phyloP scores from a whole-genome alignment of 208 protist species.

The Leishmania mexicana region DNA sequence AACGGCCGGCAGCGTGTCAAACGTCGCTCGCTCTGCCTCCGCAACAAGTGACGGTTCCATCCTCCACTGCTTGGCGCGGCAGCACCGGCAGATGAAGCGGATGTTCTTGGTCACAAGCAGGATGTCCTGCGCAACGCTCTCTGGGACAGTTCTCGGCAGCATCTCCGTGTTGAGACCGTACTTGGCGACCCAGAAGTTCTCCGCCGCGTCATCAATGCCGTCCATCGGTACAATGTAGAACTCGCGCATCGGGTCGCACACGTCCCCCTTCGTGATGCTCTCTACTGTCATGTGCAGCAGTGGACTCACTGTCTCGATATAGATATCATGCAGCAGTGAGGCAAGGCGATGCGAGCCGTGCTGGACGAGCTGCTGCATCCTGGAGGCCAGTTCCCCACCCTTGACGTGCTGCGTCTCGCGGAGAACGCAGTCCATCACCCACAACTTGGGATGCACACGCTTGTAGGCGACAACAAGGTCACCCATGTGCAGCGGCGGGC shows the following conservation, averaged over 20 bases:
- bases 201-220: constrained; percentile 46
- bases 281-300: constrained; percentile 59
- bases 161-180: constrained; percentile 55
- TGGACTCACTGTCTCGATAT: constrained; percentile 62
- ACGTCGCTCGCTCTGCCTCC: constrained; percentile 44
- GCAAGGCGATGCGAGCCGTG: constrained; percentile 58
- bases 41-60: constrained; percentile 54
- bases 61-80: constrained; percentile 60
- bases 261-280: constrained; percentile 62
- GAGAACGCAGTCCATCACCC: constrained; percentile 51
- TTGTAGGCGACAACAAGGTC: constrained; percentile 64
- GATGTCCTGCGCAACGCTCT: constrained; percentile 49
- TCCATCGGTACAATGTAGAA: constrained; percentile 57
- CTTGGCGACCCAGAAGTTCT: constrained; percentile 54
- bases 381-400: constrained; percentile 60
- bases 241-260: constrained; percentile 61
- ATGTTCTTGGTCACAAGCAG: constrained; percentile 66
- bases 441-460: constrained; percentile 60
- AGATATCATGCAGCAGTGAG: constrained; percentile 52
- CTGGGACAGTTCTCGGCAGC: constrained; percentile 59
- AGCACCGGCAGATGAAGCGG: constrained; percentile 63
- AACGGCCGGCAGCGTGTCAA: constrained; percentile 46
- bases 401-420: constrained; percentile 55
- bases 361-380: constrained; percentile 51
- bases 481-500: constrained; percentile 38